phyloP scores from a whole-genome alignment of 2,329 filamentous ascomycete species.

The Chaetomium strumarium region DNA sequence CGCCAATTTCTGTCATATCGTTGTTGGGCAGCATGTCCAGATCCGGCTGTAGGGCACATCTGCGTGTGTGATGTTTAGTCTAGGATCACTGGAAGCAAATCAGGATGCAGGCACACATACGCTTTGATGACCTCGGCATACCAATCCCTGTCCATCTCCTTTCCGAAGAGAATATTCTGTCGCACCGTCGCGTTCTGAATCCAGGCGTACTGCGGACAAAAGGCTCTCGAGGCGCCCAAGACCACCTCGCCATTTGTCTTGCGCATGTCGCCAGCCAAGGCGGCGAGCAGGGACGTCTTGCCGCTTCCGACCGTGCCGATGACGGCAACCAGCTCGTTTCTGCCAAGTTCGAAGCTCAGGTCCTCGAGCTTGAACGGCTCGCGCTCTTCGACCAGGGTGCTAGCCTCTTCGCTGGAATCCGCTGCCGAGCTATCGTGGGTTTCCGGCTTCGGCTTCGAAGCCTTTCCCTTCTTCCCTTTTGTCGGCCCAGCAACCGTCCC shows the following conservation, averaged over 20 bases:
- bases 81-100: background rate
- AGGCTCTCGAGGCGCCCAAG: slow-evolving; percentile 74
- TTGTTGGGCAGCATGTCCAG: slow-evolving; percentile 88
- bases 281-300: slow-evolving; percentile 83
- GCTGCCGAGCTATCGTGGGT: slow-evolving; percentile 32
- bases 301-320: slow-evolving; percentile 86
- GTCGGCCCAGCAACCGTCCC: slow-evolving; percentile 34
- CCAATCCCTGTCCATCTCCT: slow-evolving; percentile 68
- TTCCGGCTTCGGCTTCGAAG: slow-evolving; percentile 31
- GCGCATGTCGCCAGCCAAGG: slow-evolving; percentile 90
- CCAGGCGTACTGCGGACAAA: slow-evolving; percentile 96
- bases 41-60: slow-evolving; percentile 78
- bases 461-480: slow-evolving; percentile 39
- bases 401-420: slow-evolving; percentile 46
- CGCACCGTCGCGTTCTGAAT: slow-evolving; percentile 86
- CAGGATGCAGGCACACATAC: slow-evolving; percentile 35
- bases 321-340: slow-evolving; percentile 75
- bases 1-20: slow-evolving; percentile 88
- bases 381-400: slow-evolving; percentile 50
- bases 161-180: slow-evolving; percentile 89
- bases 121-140: slow-evolving; percentile 79
- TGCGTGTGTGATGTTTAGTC: slow-evolving; percentile 24
- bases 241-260: slow-evolving; percentile 68
- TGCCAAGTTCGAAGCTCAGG: slow-evolving; percentile 60
- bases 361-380: slow-evolving; percentile 69